Evolutionary conservation across 83 land plant genomes (phyloP).

Genomic region (Isoetes engelmannii): DNA sequence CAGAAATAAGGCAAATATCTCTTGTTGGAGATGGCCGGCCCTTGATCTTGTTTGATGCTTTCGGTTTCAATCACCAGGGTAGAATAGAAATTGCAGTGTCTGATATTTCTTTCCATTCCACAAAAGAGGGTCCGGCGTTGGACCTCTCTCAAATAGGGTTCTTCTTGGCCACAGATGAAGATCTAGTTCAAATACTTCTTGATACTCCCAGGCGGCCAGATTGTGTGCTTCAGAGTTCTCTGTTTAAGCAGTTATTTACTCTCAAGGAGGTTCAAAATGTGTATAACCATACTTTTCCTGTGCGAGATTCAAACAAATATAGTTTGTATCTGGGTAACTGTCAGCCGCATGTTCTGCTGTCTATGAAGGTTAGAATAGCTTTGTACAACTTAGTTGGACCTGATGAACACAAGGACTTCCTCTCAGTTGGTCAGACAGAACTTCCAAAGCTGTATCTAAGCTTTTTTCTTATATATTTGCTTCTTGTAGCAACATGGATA

Average conservation of each 20-base stretch:
- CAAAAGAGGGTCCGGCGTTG: conserved; percentile 2
- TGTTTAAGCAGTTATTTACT: conserved; percentile 31
- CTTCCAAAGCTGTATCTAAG: conserved; percentile 60
- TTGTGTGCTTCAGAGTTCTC: conserved; percentile 51
- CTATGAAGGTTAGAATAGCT: conserved; percentile 60
- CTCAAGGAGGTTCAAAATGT: conserved; percentile 33
- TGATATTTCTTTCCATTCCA: conserved; percentile 8
- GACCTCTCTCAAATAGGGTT: conserved; percentile 47
- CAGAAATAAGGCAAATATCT: conserved; percentile 39
- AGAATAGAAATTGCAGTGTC: conserved; percentile 43
- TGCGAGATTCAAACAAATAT: conserved; percentile 46
- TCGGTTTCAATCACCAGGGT: conserved; percentile 58
- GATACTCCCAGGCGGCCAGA: conserved; percentile 41
- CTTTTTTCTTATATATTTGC: conserved; percentile 43
- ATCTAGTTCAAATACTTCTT: conserved; percentile 55
- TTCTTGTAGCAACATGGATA: conserved; percentile 45
- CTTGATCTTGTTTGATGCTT: conserved; percentile 57
- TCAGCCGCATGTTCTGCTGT: conserved; percentile 36
- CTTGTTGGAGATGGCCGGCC: conserved; percentile 34
- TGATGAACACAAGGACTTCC: conserved; percentile 36
- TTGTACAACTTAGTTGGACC: conserved; percentile 70
- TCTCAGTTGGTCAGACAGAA: conserved; percentile 58
- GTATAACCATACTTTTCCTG: conserved; percentile 13
- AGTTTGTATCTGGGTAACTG: conserved; percentile 74
- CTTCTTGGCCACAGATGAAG: conserved; percentile 68